Conservation (phyloP, 2,329 filamentous ascomycete genomes). For the Fusarium poae region DNA sequence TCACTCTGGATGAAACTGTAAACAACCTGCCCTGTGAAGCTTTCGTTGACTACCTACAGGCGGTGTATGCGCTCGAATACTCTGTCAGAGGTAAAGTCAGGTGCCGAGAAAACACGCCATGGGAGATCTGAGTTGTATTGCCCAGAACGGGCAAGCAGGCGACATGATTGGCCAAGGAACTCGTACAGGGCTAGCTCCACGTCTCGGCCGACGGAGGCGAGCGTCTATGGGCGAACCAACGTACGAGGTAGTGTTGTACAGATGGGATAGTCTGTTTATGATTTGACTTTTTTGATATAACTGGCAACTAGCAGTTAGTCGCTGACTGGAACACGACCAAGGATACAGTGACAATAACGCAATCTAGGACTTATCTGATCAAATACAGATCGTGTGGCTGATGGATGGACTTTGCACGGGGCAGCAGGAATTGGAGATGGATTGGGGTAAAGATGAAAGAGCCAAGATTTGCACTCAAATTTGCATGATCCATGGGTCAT, state of each 20-base stretch:
- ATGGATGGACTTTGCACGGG: not conserved
- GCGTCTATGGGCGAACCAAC: constrained; percentile 26
- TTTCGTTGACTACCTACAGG: constrained; percentile 14
- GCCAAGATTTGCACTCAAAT: constrained; percentile 11
- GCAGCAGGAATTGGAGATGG: constrained; percentile 9
- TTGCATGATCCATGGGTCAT: constrained; percentile 18
- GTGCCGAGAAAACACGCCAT: constrained; percentile 26
- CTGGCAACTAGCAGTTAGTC: not conserved
- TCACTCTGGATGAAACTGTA: not conserved
- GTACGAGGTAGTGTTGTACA: constrained; percentile 25
- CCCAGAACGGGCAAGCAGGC: constrained; percentile 18
- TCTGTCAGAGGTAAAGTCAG: constrained; percentile 27
- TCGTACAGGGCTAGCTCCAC: constrained; percentile 18
- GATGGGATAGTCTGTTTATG: constrained; percentile 1
- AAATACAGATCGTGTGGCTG: constrained; percentile 8
- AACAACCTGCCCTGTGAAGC: not conserved
- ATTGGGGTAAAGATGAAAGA: constrained; percentile 16
- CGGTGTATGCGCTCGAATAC: constrained; percentile 36
- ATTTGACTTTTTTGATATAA: constrained; percentile 3
- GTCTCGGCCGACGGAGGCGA: constrained; percentile 45
- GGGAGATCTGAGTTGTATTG: constrained; percentile 30
- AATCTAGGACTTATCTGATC: constrained; percentile 25
- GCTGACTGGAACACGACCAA: not conserved
- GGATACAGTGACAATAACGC: constrained; percentile 7
- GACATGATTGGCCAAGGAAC: constrained; percentile 12